These are phyloP conservation scores for Tetragonia tetragonoides DNA, from an alignment of 148 eudicot genomes.

Conservation along the genomic window DNA sequence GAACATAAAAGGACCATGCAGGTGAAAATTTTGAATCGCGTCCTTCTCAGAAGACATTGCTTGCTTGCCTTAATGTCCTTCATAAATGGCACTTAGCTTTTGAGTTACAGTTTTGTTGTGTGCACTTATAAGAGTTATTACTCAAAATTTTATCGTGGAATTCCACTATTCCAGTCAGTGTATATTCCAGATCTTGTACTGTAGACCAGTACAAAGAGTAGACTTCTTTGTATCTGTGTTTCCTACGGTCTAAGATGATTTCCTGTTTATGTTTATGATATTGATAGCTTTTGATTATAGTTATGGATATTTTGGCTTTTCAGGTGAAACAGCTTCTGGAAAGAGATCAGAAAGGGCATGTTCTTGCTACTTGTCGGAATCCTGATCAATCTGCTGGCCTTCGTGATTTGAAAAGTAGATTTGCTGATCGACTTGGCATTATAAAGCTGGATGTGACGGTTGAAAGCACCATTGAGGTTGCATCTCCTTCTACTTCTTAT, in stretches of 20 bases:
- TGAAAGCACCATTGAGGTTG: slow-evolving; percentile 79
- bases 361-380: slow-evolving; percentile 84
- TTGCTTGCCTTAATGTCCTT: background rate
- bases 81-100: background rate
- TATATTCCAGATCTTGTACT: background rate
- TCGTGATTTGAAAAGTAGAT: slow-evolving; percentile 55
- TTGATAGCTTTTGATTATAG: background rate
- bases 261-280: background rate
- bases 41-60: background rate
- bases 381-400: slow-evolving; percentile 69
- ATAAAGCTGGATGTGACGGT: slow-evolving; percentile 62
- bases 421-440: slow-evolving; percentile 69
- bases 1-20: background rate
- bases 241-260: background rate
- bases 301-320: background rate
- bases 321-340: slow-evolving; percentile 86
- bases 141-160: too few species aligned
- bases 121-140: background rate
- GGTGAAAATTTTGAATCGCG: background rate
- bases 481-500: slow-evolving; percentile 10
- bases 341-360: slow-evolving; percentile 59
- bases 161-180: too few species aligned
- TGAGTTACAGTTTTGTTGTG: background rate
- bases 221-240: background rate
- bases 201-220: too few species aligned